Base-by-base conservation (phyloP, 176 grass and related monocot species). In the Triticum timopheevii region DNA sequence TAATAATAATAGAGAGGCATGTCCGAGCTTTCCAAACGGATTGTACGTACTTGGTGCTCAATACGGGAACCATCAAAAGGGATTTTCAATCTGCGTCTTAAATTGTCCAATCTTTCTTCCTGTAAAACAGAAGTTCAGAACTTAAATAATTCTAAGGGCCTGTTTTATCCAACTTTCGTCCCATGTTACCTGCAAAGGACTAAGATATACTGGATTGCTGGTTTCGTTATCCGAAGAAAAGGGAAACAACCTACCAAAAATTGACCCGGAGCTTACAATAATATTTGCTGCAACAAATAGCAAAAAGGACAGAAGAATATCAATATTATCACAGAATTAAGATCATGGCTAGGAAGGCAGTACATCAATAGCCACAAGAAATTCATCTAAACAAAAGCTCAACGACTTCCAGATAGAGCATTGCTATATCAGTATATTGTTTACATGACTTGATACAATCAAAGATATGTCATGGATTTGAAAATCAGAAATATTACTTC, bases 81-180 rank as follows among this genome's bases (percentile, higher is more conserved):
- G 64, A 98, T 89, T 80, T 96, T 75, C 76, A 98, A 86, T 93
- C 96, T 96, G 33, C 63, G 25, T 79, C 82, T 96, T 74, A 98
- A 78, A 80, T 23, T 69, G 80, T 78, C 87, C 82, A 98, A 64
- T 87, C 92, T 91, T 90, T 96, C 93, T 98, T 96, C 93, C 96
- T 98, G 84, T 61, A 92, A 89, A 50, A 52, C 36, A 77, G 34
- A 89, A 73, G 77, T 61, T 90, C 13, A 91, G 77, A 80, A 76
- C 49, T 76, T 31, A 47, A 84, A 13, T n/a, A 76, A 73, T 80
- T 61, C 13, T 10, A n/a, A 31, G 44, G 58, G 15, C 33, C 8
- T 35, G 58, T 54, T 44, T 17, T 16, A 35, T 54, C 5, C 17
- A 80, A 1, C n/a, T 42, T 80, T 83, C 22, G 30, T 86, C 45